Evolutionary conservation across 108 stramenopile genomes (phyloP).

Genomic region (Nitzschia sp.): DNA sequence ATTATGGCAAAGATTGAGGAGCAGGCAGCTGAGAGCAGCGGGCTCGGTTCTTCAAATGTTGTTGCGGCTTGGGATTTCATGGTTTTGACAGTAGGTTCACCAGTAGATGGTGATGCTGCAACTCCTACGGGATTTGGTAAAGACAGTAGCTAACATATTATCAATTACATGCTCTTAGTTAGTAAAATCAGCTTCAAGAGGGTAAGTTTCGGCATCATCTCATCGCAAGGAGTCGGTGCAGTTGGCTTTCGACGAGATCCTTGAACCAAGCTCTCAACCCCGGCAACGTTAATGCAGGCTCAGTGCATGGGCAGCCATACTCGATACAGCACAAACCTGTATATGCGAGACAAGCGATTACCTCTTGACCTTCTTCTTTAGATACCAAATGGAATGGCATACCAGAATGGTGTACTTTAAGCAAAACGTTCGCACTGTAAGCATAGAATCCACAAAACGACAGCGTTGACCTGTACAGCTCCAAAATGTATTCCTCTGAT

Average conservation of each 20-base stretch:
- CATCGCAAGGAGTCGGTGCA: neutral
- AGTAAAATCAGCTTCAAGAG: too few relatives aligned
- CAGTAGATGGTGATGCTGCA: too few relatives aligned
- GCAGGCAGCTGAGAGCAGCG: constrained; percentile 75
- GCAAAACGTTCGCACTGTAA: constrained; percentile 18
- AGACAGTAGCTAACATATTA: too few relatives aligned
- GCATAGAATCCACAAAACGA: constrained; percentile 21
- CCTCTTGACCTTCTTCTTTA: neutral
- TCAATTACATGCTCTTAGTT: too few relatives aligned
- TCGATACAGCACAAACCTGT: constrained; percentile 13
- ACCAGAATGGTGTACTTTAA: constrained; percentile 7
- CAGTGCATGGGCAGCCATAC: neutral
- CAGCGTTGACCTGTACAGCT: constrained; percentile 12
- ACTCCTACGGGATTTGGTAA: too few relatives aligned
- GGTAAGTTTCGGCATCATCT: too few relatives aligned
- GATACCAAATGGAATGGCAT: constrained; percentile 19
- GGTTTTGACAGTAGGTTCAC: constrained; percentile 55
- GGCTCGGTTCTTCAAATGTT: constrained; percentile 52
- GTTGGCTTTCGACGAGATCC: neutral
- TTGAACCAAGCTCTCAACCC: constrained; percentile 7
- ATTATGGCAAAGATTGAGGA: constrained; percentile 83
- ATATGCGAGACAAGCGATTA: neutral
- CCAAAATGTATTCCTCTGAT: constrained; percentile 8
- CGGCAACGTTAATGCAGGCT: neutral
- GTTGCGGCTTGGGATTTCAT: constrained; percentile 88